Evolutionary conservation across 306 rosid species (phyloP).

Genomic region (Trifolium fragiferum): DNA sequence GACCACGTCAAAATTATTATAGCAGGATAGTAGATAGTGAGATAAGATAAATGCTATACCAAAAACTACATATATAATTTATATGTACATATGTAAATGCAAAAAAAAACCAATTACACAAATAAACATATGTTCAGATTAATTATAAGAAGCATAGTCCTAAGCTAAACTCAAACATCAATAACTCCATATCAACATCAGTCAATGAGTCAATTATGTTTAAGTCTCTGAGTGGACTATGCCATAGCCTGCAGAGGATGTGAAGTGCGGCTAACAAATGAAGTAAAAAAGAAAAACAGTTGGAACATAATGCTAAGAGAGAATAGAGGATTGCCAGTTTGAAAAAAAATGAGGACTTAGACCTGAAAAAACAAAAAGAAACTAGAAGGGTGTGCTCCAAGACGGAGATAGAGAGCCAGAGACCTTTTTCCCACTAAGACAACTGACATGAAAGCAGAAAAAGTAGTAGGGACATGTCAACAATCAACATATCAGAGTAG

Average conservation of each 20-base stretch:
- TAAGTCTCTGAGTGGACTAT: background rate
- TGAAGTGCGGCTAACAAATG: background rate
- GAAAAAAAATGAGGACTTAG: background rate
- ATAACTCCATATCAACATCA: background rate
- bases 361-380: background rate
- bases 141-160: background rate
- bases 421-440: background rate
- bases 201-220: background rate
- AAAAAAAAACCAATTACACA: background rate
- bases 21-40: background rate
- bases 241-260: conserved; percentile 5
- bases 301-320: background rate
- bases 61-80: background rate
- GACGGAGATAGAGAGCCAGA: background rate
- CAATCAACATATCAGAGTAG: background rate
- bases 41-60: background rate
- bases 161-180: background rate
- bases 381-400: background rate
- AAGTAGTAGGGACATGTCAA: background rate
- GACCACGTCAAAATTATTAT: background rate
- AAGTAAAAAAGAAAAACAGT: background rate
- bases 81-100: background rate
- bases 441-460: background rate
- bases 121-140: background rate
- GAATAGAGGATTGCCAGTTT: background rate